Conservation (phyloP, 805 yeast species). For the Cyberlindnera galapagoensis region DNA sequence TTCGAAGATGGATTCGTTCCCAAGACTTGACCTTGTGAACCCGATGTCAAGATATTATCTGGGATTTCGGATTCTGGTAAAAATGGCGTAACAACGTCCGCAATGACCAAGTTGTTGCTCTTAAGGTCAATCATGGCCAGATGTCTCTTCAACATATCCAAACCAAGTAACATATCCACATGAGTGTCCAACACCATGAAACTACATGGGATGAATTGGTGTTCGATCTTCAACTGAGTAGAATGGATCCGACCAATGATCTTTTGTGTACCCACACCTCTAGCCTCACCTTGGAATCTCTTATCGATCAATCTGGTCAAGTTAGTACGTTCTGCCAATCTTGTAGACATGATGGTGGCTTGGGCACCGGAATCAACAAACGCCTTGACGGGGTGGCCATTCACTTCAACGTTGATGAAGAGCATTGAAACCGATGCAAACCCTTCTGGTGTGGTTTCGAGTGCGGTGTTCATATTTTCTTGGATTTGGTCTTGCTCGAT, state of each 20-base stretch:
- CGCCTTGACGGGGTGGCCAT: constrained; percentile 78
- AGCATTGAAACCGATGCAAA: constrained; percentile 82
- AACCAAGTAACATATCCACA: constrained; percentile 75
- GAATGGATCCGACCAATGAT: constrained; percentile 84
- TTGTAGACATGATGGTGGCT: constrained; percentile 73
- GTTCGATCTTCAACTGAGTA: constrained; percentile 77
- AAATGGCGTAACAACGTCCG: constrained; percentile 67
- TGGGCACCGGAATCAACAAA: constrained; percentile 98
- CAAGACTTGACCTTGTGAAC: background rate
- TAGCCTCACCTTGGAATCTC: constrained; percentile 74
- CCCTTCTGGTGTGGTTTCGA: constrained; percentile 85
- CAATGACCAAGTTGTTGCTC: constrained; percentile 58
- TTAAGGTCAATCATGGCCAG: constrained; percentile 76
- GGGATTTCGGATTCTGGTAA: constrained; percentile 69
- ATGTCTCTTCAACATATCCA: constrained; percentile 87
- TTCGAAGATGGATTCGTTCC: background rate
- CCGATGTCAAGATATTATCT: constrained; percentile 12
- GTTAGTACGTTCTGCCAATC: constrained; percentile 67
- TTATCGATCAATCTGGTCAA: constrained; percentile 69
- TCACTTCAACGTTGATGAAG: constrained; percentile 69
- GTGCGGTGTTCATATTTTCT: constrained; percentile 72
- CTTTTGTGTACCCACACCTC: constrained; percentile 81
- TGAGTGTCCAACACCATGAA: constrained; percentile 67
- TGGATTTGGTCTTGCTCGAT: constrained; percentile 69
- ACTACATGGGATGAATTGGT: constrained; percentile 55